A percentile compares a stretch with the other conserved stretches of the same genome.
Evolutionary conservation across 1,284 basidiomycete genomes (phyloP).

Genomic region (Cystobasidium pallidum): DNA sequence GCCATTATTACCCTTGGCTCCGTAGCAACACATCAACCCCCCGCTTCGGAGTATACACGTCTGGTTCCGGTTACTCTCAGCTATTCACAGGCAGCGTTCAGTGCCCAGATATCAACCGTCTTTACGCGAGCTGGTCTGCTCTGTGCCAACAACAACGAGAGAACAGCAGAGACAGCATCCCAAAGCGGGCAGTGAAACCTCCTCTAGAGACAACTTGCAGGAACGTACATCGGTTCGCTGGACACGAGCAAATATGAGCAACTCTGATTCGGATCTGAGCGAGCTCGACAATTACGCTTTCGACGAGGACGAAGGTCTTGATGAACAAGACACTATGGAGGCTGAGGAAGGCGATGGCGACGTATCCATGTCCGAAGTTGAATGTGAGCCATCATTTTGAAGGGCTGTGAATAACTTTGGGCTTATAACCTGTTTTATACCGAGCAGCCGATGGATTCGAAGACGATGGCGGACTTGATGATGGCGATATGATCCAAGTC

Average conservation of each 20-base stretch:
- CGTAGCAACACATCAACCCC: too few species aligned
- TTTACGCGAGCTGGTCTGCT: conserved; percentile 4
- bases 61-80: too few species aligned
- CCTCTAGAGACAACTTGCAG: too few species aligned
- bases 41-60: too few species aligned
- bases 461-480: conserved; percentile 26
- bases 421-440: not conserved
- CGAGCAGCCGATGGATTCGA: conserved; percentile 7
- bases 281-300: conserved; percentile 49
- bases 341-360: conserved; percentile 23
- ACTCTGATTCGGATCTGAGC: conserved; percentile 38
- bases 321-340: conserved; percentile 54
- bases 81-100: not conserved
- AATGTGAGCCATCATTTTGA: conserved; percentile 3
- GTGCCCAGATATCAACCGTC: not conserved
- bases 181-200: too few species aligned
- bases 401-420: too few species aligned
- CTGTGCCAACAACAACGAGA: conserved; percentile 3
- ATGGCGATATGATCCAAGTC: conserved; percentile 26
- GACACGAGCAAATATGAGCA: not conserved
- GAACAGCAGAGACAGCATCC: not conserved
- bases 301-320: conserved; percentile 64
- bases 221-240: too few species aligned
- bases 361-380: conserved; percentile 18
- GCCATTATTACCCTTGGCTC: too few species aligned